A percentile compares a stretch with the other conserved stretches of the same genome.
These are phyloP conservation scores for Westerdykella aurantiaca DNA, from an alignment of 2,329 filamentous ascomycete species.

Conservation along the genomic window DNA sequence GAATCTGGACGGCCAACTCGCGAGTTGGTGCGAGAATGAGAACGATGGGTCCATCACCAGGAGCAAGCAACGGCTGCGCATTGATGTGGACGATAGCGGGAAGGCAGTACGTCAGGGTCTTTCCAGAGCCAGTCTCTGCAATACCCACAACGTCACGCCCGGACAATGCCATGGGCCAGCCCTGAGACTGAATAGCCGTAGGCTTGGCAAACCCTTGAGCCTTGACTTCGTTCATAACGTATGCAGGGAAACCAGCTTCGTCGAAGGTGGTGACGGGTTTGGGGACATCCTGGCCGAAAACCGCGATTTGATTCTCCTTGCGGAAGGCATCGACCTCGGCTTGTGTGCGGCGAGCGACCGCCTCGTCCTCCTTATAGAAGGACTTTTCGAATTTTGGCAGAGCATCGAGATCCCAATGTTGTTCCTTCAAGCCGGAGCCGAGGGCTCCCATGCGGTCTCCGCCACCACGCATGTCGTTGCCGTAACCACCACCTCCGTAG, in stretches of 20 bases:
- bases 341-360: conserved; percentile 66
- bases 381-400: conserved; percentile 98
- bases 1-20: conserved; percentile 97
- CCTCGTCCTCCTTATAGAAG: conserved; percentile 94
- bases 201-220: conserved; percentile 90
- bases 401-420: conserved; percentile 72
- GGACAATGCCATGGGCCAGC: conserved; percentile 98
- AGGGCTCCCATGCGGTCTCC: conserved; percentile 94
- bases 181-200: conserved; percentile 95
- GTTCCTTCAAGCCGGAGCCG: conserved; percentile 78
- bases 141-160: conserved; percentile 98
- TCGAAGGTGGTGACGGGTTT: conserved; percentile 96
- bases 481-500: conserved; percentile 11
- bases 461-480: conserved; percentile 54
- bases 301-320: conserved; percentile 73
- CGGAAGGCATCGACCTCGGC: conserved; percentile 86
- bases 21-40: conserved; percentile 92
- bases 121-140: conserved; percentile 97
- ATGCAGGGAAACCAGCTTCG: conserved; percentile 92
- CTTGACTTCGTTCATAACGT: conserved; percentile 98
- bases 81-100: conserved; percentile 99
- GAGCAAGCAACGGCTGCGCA: conserved; percentile 90
- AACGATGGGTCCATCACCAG: conserved; percentile 93
- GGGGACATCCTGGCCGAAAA: conserved; percentile 74
- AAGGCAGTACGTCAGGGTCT: conserved; percentile 97